Percentiles rank a stretch among this genome's conserved stretches.
phyloP scores from a whole-genome alignment of 495 filamentous ascomycete genomes.

The Cercophora sp. region DNA sequence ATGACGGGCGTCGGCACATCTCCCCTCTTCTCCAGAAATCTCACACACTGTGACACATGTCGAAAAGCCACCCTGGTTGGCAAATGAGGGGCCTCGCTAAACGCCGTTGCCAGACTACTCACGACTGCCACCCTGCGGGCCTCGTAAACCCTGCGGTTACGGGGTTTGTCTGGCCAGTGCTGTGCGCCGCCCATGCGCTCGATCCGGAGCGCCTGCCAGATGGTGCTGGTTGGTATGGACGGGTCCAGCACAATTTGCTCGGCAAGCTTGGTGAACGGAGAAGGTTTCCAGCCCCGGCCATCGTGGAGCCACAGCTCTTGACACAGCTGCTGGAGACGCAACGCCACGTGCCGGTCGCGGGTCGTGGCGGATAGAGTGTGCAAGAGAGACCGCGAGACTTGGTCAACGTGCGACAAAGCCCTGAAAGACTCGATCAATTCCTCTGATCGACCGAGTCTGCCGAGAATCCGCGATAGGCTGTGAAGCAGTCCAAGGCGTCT shows the following conservation, averaged over 20 bases:
- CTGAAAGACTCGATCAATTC: conserved; percentile 16
- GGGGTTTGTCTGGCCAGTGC: neutral
- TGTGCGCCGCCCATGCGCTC: conserved; percentile 4
- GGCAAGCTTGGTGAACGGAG: conserved; percentile 12
- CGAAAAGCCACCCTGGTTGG: conserved; percentile 33
- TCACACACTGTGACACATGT: conserved; percentile 35
- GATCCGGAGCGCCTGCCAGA: conserved; percentile 27
- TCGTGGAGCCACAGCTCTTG: conserved; percentile 7
- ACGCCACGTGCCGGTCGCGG: conserved; percentile 14
- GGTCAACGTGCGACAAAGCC: conserved; percentile 2
- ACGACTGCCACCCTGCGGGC: conserved; percentile 22
- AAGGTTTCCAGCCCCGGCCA: conserved; percentile 15
- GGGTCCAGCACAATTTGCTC: conserved; percentile 22
- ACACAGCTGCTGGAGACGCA: conserved; percentile 20
- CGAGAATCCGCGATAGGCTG: conserved; percentile 21
- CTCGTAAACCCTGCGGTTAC: conserved; percentile 12
- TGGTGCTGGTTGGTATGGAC: conserved; percentile 11
- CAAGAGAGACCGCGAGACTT: conserved; percentile 7
- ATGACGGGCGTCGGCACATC: conserved; percentile 24
- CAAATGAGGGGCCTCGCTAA: conserved; percentile 31
- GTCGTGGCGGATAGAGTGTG: conserved; percentile 11
- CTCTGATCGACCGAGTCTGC: conserved; percentile 10
- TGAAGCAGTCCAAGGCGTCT: too few species aligned
- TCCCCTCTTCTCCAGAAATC: conserved; percentile 23
- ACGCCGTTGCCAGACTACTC: conserved; percentile 26